These are phyloP conservation scores for Penicillium sp. DNA, from an alignment of 2,329 filamentous ascomycete species.

Conservation along the genomic window DNA sequence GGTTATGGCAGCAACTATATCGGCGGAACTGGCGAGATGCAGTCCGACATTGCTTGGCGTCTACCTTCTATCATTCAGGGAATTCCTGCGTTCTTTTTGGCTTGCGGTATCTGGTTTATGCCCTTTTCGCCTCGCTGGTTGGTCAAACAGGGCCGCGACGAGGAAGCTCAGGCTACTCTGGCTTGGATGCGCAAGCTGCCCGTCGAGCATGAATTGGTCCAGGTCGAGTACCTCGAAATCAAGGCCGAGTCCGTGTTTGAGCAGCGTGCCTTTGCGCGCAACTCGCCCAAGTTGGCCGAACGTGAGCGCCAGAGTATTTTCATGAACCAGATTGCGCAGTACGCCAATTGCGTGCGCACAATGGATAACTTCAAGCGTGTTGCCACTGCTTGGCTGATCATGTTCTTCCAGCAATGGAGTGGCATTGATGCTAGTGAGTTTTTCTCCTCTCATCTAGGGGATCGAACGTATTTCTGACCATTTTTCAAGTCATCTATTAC, in stretches of 20 bases:
- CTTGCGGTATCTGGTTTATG: constrained; percentile 45
- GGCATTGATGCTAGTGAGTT: constrained; percentile 42
- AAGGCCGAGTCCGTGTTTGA: constrained; percentile 49
- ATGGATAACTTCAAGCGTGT: constrained; percentile 53
- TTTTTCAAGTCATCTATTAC: constrained; percentile 41
- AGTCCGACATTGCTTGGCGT: constrained; percentile 45
- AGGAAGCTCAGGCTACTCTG: constrained; percentile 38
- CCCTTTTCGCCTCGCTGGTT: constrained; percentile 58
- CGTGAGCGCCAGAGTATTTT: constrained; percentile 42
- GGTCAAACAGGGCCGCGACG: constrained; percentile 45
- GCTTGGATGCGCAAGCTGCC: constrained; percentile 30
- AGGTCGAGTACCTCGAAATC: constrained; percentile 49
- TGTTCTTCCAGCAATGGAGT: constrained; percentile 51
- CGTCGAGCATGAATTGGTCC: constrained; percentile 38
- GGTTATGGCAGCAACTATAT: constrained; percentile 46
- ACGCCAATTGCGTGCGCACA: constrained; percentile 48
- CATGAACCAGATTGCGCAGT: constrained; percentile 50
- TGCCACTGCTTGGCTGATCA: constrained; percentile 44
- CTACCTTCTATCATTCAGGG: constrained; percentile 49
- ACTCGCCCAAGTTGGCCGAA: constrained; percentile 40
- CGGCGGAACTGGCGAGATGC: constrained; percentile 25
- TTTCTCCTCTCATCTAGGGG: neutral
- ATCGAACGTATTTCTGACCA: constrained; percentile 3
- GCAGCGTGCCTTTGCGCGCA: constrained; percentile 40
- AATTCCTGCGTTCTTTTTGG: constrained; percentile 35